phyloP scores from a whole-genome alignment of 2,329 filamentous ascomycete genomes.

The Fusarium neocosmosporiellum region DNA sequence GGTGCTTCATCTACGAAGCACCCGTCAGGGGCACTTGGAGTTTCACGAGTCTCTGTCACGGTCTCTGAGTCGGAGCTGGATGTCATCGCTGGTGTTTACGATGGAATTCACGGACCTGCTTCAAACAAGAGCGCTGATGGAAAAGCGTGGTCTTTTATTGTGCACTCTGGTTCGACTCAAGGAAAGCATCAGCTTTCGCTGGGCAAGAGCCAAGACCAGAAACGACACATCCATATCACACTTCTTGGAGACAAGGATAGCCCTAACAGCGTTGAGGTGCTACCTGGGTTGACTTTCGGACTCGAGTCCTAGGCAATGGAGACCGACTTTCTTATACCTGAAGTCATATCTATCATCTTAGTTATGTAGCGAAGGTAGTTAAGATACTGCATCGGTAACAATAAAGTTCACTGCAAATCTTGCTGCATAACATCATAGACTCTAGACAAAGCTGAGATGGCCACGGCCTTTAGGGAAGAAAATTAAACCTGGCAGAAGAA shows the following conservation, averaged over 20 bases:
- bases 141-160: constrained; percentile 8
- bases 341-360: too few relatives aligned
- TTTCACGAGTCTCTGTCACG: constrained; percentile 6
- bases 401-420: too few relatives aligned
- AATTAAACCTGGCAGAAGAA: too few relatives aligned
- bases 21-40: not conserved
- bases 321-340: too few relatives aligned
- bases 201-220: not conserved
- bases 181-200: constrained; percentile 10
- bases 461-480: too few relatives aligned
- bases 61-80: not conserved
- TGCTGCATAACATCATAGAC: too few relatives aligned
- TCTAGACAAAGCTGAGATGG: too few relatives aligned
- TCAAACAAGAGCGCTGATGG: accelerated
- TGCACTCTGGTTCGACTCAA: constrained; percentile 11
- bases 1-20: constrained; percentile 14
- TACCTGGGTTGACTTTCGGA: constrained; percentile 11
- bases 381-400: too few relatives aligned
- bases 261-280: constrained; percentile 4
- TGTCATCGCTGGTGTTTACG: constrained; percentile 2
- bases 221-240: not conserved
- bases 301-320: constrained; percentile 6
- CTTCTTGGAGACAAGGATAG: not conserved
- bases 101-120: constrained; percentile 13
- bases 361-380: too few relatives aligned